Percentiles rank a stretch among this genome's conserved stretches.
Conservation (phyloP, 2,329 filamentous ascomycete species). For the Aspergillus eucalypticola region DNA sequence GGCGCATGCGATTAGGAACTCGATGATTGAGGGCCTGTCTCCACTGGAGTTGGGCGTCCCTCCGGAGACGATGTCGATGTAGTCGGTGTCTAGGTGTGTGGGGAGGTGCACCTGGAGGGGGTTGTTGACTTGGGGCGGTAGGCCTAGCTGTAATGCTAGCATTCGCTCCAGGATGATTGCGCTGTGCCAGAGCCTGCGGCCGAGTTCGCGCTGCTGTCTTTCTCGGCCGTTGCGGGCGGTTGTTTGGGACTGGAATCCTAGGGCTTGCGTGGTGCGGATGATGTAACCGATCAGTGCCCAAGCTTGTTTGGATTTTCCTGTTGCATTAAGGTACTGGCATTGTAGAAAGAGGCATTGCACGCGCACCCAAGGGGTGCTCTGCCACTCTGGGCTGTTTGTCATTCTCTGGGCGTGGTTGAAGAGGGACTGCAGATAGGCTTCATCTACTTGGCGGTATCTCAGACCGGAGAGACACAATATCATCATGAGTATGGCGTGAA, state of each 20-base stretch:
- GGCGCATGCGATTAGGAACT: slow-evolving; percentile 25
- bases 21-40: slow-evolving; percentile 27
- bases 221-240: slow-evolving; percentile 17
- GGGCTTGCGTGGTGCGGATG: slow-evolving; percentile 23
- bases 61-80: slow-evolving; percentile 25
- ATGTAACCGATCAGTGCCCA: slow-evolving; percentile 26
- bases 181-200: slow-evolving; percentile 29
- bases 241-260: slow-evolving; percentile 21
- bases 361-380: slow-evolving; percentile 12
- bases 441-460: slow-evolving; percentile 6
- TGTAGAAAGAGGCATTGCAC: slow-evolving; percentile 25
- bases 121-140: slow-evolving; percentile 19
- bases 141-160: slow-evolving; percentile 25
- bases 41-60: background rate
- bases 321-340: slow-evolving; percentile 27
- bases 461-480: slow-evolving; percentile 24
- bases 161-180: slow-evolving; percentile 27
- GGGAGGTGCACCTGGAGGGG: slow-evolving; percentile 24
- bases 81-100: slow-evolving; percentile 26
- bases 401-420: slow-evolving; percentile 23
- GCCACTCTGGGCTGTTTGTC: slow-evolving; percentile 15
- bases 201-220: slow-evolving; percentile 22
- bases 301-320: slow-evolving; percentile 20
- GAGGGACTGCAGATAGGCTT: slow-evolving; percentile 15
- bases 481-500: slow-evolving; percentile 22